Conservation (phyloP, 192 early-diverging fungal genomes). For the Gonapodya prolifera region DNA sequence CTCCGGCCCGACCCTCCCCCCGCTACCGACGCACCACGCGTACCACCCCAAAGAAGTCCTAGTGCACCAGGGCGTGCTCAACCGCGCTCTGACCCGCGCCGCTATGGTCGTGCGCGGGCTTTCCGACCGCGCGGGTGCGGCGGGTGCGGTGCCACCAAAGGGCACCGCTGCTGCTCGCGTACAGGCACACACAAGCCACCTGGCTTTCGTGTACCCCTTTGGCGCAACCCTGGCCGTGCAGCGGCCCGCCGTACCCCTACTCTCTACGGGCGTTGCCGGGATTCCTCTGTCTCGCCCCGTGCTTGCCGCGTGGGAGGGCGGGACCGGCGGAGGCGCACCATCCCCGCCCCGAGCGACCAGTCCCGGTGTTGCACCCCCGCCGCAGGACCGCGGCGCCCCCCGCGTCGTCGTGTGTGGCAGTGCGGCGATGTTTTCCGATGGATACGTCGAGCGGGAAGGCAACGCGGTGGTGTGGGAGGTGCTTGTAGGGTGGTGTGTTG, state of each 20-base stretch:
- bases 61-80: constrained; percentile 43
- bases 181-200: too few relatives aligned
- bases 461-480: constrained; percentile 49
- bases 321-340: background rate
- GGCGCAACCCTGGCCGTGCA: constrained; percentile 50
- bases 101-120: constrained; percentile 14
- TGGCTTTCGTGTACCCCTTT: constrained; percentile 45
- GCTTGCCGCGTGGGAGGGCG: constrained; percentile 27
- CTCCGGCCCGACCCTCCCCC: background rate
- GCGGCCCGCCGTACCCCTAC: constrained; percentile 44
- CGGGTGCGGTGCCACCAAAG: background rate
- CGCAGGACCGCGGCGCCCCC: constrained; percentile 22
- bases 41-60: constrained; percentile 52
- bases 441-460: constrained; percentile 50
- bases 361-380: background rate
- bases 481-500: constrained; percentile 26
- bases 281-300: constrained; percentile 48
- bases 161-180: background rate
- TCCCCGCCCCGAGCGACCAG: background rate
- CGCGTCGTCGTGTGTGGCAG: constrained; percentile 40
- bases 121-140: background rate
- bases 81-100: constrained; percentile 43
- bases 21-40: constrained; percentile 23
- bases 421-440: constrained; percentile 42
- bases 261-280: constrained; percentile 44